Conservation (phyloP, 163 green algal genomes). For the Chlamydomonas reinhardtii region DNA sequence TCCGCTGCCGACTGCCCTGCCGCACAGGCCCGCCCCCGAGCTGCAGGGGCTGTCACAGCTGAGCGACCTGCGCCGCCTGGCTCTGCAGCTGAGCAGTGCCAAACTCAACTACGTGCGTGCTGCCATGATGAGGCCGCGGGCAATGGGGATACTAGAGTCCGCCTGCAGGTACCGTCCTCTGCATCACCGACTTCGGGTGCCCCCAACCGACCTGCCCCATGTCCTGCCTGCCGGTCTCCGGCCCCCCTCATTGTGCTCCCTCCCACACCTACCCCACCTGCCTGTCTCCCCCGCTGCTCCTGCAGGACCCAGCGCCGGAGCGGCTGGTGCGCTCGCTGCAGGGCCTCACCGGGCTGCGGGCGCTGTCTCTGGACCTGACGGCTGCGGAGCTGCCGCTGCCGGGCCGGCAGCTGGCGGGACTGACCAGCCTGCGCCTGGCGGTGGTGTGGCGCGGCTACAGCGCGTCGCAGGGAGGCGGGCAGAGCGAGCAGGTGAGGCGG, state of each 20-base stretch:
- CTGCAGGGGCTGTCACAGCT: neutral
- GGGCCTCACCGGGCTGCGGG: neutral
- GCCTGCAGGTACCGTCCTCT: too few species aligned
- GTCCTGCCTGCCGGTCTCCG: too few species aligned
- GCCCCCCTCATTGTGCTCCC: too few species aligned
- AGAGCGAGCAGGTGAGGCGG: constrained; percentile 3
- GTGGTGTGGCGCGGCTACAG: constrained; percentile 29
- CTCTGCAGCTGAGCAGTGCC: neutral
- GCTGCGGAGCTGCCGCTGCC: constrained; percentile 20
- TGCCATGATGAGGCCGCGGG: too few species aligned
- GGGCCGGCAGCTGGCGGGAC: neutral
- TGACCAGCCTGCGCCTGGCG: constrained; percentile 20
- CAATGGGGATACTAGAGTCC: too few species aligned
- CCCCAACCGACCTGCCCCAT: too few species aligned
- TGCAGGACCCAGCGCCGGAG: constrained; percentile 23
- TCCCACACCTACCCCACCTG: too few species aligned
- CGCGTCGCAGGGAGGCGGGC: neutral
- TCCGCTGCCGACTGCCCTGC: too few species aligned
- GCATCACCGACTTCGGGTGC: too few species aligned
- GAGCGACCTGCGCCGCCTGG: neutral
- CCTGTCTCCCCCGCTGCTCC: too few species aligned
- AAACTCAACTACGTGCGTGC: constrained; percentile 22
- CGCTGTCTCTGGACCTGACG: constrained; percentile 27
- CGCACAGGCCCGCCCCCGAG: neutral
- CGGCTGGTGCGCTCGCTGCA: neutral